Percentiles rank a stretch among this genome's conserved stretches.
Conservation (phyloP, 306 rosid genomes). For the Hippophae gyantsensis region DNA sequence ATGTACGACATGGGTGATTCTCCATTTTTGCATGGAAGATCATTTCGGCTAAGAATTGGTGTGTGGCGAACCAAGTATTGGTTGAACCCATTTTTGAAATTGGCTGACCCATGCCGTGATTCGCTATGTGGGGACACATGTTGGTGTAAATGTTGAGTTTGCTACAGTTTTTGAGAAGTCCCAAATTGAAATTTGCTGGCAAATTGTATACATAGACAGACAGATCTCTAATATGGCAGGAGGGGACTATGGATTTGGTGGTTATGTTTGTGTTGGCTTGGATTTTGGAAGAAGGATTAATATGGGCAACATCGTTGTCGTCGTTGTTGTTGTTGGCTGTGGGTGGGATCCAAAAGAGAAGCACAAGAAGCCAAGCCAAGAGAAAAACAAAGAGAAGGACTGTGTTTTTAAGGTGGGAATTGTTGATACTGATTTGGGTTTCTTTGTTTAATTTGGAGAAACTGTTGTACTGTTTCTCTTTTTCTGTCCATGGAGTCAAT, state of each 20-base stretch:
- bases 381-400: conserved; percentile 31
- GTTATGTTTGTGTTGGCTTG: background rate
- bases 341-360: conserved; percentile 23
- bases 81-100: conserved; percentile 13
- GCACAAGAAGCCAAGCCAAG: conserved; percentile 32
- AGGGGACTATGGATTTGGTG: conserved; percentile 1
- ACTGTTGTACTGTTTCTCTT: conserved; percentile 6
- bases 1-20: conserved; percentile 69
- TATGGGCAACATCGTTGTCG: background rate
- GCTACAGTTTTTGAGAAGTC: conserved; percentile 44
- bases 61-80: conserved; percentile 56
- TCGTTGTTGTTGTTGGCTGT: background rate
- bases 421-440: background rate
- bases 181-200: conserved; percentile 57
- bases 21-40: conserved; percentile 69
- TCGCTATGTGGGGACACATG: conserved; percentile 80
- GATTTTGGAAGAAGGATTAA: background rate
- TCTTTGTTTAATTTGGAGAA: conserved; percentile 28
- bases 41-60: conserved; percentile 80
- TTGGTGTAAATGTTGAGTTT: conserved; percentile 61
- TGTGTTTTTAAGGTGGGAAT: conserved; percentile 11
- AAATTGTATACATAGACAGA: conserved; percentile 50
- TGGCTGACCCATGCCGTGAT: conserved; percentile 64
- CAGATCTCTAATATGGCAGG: conserved; percentile 23
- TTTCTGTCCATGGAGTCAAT: conserved; percentile 23